Evolutionary conservation across 1,284 basidiomycete species (phyloP).

Genomic region (Moniliella sp.): DNA sequence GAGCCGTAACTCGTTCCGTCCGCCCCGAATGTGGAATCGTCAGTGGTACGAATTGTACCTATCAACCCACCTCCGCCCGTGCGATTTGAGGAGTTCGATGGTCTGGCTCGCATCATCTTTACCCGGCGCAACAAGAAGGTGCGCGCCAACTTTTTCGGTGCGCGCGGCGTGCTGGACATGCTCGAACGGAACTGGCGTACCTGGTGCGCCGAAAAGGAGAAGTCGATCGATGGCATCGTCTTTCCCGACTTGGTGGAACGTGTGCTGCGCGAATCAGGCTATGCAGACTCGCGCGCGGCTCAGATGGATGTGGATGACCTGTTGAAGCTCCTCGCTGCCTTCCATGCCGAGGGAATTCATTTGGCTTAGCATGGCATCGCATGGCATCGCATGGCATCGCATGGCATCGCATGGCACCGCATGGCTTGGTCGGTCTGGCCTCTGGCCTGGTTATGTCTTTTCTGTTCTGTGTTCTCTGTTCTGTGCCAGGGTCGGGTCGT

Average conservation of each 20-base stretch:
- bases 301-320: slow-evolving; percentile 69
- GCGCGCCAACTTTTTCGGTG: slow-evolving; percentile 57
- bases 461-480: no score
- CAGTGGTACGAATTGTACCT: slow-evolving; percentile 73
- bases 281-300: slow-evolving; percentile 50
- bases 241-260: slow-evolving; percentile 45
- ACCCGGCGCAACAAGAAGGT: slow-evolving; percentile 72
- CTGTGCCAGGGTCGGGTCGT: no score
- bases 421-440: no score
- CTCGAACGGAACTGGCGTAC: slow-evolving; percentile 79
- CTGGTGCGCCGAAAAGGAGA: slow-evolving; percentile 59
- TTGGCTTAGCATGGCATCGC: slow-evolving; percentile 47
- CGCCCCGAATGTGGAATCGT: slow-evolving; percentile 85
- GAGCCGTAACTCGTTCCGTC: slow-evolving; percentile 81
- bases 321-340: slow-evolving; percentile 52
- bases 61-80: slow-evolving; percentile 84
- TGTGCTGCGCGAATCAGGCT: slow-evolving; percentile 49
- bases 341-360: slow-evolving; percentile 61
- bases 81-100: slow-evolving; percentile 92
- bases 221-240: slow-evolving; percentile 4
- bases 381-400: no score
- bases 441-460: no score
- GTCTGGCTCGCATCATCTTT: slow-evolving; percentile 71
- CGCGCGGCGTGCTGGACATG: slow-evolving; percentile 82
- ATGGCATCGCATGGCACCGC: no score